A percentile compares a stretch with the other conserved stretches of the same genome.
These are phyloP conservation scores for Blakeslea trispora DNA, from an alignment of 371 early-diverging fungal genomes.

Conservation along the genomic window DNA sequence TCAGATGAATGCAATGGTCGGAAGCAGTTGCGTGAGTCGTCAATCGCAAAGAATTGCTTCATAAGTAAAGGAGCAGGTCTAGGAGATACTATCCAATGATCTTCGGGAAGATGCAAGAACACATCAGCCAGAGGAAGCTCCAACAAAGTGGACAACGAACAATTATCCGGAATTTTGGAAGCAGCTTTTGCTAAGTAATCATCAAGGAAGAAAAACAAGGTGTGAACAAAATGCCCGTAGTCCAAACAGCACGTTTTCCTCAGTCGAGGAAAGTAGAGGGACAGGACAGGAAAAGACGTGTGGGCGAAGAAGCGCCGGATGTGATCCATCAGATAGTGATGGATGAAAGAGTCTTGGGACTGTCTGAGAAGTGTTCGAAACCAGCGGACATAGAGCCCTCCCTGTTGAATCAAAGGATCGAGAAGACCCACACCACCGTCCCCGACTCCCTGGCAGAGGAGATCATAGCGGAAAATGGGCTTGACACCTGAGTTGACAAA, in stretches of 20 bases:
- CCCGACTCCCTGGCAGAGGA: not conserved
- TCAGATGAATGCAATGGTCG: not conserved
- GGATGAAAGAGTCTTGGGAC: not conserved
- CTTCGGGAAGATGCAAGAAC: not conserved
- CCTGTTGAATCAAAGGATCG: conserved; percentile 12
- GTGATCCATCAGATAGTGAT: not conserved
- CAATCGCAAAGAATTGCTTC: not conserved
- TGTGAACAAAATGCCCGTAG: not conserved
- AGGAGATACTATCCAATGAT: not conserved
- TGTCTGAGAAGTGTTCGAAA: conserved; percentile 4
- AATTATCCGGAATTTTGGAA: not conserved
- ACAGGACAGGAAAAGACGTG: not conserved
- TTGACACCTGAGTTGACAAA: not conserved
- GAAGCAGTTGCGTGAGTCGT: not conserved
- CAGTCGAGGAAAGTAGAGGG: not conserved
- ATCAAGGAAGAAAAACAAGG: not conserved
- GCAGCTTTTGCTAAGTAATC: not conserved
- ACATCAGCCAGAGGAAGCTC: not conserved
- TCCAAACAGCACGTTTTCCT: not conserved
- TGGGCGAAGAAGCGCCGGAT: not conserved
- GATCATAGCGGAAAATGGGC: not conserved
- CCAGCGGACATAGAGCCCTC: conserved; percentile 14
- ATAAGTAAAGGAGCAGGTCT: not conserved
- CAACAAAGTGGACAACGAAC: not conserved
- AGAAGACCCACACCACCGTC: conserved; percentile 2